Evolutionary conservation across 805 yeast genomes (phyloP), one percentile per base, ranked within the genome.

Genomic region (Limtongozyma cylindracea): DNA sequence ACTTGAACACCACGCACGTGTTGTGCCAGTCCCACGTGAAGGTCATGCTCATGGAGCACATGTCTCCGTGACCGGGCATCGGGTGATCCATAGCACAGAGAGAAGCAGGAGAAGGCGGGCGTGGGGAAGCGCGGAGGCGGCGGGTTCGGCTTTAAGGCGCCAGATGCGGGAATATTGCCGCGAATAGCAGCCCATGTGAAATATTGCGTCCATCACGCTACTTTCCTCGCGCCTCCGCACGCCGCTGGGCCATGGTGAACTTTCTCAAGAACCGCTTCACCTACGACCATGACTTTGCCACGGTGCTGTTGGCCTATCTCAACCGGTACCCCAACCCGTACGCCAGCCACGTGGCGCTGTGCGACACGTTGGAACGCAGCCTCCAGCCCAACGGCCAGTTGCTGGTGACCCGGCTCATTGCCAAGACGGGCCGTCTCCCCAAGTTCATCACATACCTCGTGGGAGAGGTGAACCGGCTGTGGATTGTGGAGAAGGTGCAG

Each of bases 401-500:
- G 20, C 58, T 62, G 31, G 65, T 74, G 18, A 72, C 84, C 4
- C 57, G 84, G 31, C 48, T 82, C 19, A 64, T 82, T 20, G 61
- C 61, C 31, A 84, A 82, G 39, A 49, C 60, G 4, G 95, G 95
- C 2, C 56, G 77, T 31, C 49, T 82, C 18, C 95, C 95, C 4
- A 41, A 50, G 17, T 78, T 88, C 64, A 63, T 73, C 13, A 60
- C 56, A 31, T 84, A 84, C 3, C 61, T 78, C 24, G 41, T 80
- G 27, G 82, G 84, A 2, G 51, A 56, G 21, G 23, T 27, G 5
- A 53, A 72, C 16, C 68, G 72, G 24, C 53, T 77, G 8, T 76
- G 88, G 84, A 64, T 82, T 19, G 57, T 82, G 20, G 96, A 82
- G 37, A 61, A 63, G 31, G 61, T 78, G 1, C 44, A 70, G 8